A percentile compares a stretch with the other conserved stretches of the same genome.
Evolutionary conservation across 202 grass and related monocot genomes (phyloP).

Genomic region (Dendrocalamus latiflorus): DNA sequence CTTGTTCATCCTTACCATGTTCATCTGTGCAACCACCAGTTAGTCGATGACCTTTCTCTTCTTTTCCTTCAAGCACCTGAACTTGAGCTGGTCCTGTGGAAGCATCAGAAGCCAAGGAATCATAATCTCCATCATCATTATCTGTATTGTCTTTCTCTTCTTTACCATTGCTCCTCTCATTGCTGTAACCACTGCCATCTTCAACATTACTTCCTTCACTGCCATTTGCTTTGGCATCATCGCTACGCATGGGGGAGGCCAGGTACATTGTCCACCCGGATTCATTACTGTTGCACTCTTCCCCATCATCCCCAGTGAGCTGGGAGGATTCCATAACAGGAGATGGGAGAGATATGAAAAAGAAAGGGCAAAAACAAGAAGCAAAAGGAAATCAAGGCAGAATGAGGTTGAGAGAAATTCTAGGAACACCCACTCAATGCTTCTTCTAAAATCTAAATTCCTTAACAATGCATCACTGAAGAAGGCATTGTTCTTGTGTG

Average conservation of each 20-base stretch:
- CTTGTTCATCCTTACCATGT: not conserved
- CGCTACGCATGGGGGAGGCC: conserved; percentile 49
- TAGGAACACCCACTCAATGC: conserved; percentile 11
- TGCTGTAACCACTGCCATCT: conserved; percentile 34
- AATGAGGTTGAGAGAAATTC: not conserved
- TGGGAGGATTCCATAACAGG: conserved; percentile 42
- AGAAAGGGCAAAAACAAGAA: not conserved
- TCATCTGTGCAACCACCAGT: not conserved
- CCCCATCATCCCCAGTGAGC: conserved; percentile 50
- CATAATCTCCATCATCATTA: conserved; percentile 46
- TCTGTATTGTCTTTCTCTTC: not conserved
- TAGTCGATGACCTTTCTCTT: conserved; percentile 22
- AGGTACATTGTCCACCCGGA: conserved; percentile 92
- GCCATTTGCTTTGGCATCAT: conserved; percentile 25
- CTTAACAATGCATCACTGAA: not conserved
- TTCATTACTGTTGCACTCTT: conserved; percentile 76
- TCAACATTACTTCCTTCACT: conserved; percentile 32
- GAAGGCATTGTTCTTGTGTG: not conserved
- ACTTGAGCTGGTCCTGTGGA: conserved; percentile 63
- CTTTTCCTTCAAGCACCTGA: conserved; percentile 35
- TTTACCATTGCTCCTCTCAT: conserved; percentile 31
- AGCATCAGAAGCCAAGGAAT: conserved; percentile 92
- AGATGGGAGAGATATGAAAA: not conserved
- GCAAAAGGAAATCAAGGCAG: not conserved
- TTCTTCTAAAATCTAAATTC: not conserved